These are phyloP conservation scores for Dalbergia oliveri DNA, from an alignment of 306 rosid species.

Conservation along the genomic window DNA sequence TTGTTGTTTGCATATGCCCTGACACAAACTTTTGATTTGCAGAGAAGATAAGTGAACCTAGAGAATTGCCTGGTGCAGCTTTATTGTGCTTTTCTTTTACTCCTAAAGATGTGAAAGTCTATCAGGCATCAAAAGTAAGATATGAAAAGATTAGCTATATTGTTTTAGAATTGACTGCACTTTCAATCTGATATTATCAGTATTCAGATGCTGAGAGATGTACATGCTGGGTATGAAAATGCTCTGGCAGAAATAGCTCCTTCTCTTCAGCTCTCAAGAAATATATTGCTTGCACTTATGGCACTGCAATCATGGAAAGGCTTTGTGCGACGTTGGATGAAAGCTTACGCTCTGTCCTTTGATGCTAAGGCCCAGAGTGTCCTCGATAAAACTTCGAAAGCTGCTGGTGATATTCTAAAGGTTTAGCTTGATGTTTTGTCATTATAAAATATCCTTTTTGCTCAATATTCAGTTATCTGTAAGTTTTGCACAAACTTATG, in stretches of 20 bases:
- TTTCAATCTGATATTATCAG: constrained; percentile 43
- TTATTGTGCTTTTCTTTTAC: constrained; percentile 74
- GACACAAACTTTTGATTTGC: constrained; percentile 47
- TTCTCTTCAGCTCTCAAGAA: constrained; percentile 92
- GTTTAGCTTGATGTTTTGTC: constrained; percentile 51
- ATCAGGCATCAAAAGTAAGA: constrained; percentile 66
- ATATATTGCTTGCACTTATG: constrained; percentile 78
- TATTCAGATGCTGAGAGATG: constrained; percentile 66
- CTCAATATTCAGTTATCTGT: constrained; percentile 27
- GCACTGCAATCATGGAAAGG: constrained; percentile 93
- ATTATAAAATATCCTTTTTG: constrained; percentile 38
- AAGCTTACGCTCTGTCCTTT: constrained; percentile 61
- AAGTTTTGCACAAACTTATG: constrained; percentile 31
- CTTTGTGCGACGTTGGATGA: constrained; percentile 84
- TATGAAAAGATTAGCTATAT: constrained; percentile 29
- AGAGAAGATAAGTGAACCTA: constrained; percentile 69
- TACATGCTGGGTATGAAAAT: constrained; percentile 74
- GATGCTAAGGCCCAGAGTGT: constrained; percentile 66
- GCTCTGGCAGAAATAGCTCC: constrained; percentile 78
- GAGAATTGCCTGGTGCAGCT: constrained; percentile 89
- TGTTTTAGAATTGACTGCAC: constrained; percentile 39
- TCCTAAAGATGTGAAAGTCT: constrained; percentile 69
- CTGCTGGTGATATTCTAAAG: constrained; percentile 83
- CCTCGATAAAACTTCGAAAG: constrained; percentile 78
- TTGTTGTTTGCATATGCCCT: constrained; percentile 40